A percentile compares a stretch with the other conserved stretches of the same genome.
Conservation (phyloP, 345 rosid genomes). For the Microthlaspi erraticum region DNA sequence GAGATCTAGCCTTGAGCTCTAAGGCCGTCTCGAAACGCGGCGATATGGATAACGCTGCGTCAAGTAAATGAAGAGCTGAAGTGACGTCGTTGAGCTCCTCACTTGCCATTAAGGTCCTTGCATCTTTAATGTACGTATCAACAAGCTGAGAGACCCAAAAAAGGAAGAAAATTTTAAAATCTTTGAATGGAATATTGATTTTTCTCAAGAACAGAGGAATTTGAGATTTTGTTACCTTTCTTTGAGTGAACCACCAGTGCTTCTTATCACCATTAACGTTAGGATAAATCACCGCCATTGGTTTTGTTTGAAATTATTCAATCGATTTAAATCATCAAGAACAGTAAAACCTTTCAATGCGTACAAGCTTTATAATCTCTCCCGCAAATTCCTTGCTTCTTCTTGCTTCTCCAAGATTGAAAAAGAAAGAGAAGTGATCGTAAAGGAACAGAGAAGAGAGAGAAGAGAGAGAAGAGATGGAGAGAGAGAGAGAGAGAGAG, state of each 20-base stretch:
- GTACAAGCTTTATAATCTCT: neutral
- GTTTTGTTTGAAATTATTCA: conserved; percentile 1
- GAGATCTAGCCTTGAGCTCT: conserved; percentile 48
- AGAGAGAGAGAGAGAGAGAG: conserved; percentile 30
- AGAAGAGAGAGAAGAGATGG: conserved; percentile 22
- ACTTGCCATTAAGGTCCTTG: conserved; percentile 66
- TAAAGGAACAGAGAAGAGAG: conserved; percentile 24
- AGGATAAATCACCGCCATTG: conserved; percentile 49
- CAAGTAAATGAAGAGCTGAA: conserved; percentile 71
- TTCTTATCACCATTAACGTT: conserved; percentile 58
- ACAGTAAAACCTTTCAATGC: neutral
- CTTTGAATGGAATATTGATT: conserved; percentile 3
- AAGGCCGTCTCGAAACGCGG: conserved; percentile 64
- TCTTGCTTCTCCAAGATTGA: conserved; percentile 34
- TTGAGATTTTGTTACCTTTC: conserved; percentile 56
- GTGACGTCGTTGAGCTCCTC: conserved; percentile 65
- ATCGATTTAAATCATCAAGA: conserved; percentile 1
- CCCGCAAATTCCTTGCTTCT: conserved; percentile 34
- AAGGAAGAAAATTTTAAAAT: neutral
- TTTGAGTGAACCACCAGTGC: conserved; percentile 92
- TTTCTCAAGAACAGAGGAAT: neutral
- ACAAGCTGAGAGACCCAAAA: conserved; percentile 56
- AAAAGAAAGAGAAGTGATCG: conserved; percentile 36
- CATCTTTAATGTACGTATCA: conserved; percentile 76
- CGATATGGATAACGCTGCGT: conserved; percentile 69